Conservation (phyloP, 352 stramenopile species). For the Globisporangium echinulatum region DNA sequence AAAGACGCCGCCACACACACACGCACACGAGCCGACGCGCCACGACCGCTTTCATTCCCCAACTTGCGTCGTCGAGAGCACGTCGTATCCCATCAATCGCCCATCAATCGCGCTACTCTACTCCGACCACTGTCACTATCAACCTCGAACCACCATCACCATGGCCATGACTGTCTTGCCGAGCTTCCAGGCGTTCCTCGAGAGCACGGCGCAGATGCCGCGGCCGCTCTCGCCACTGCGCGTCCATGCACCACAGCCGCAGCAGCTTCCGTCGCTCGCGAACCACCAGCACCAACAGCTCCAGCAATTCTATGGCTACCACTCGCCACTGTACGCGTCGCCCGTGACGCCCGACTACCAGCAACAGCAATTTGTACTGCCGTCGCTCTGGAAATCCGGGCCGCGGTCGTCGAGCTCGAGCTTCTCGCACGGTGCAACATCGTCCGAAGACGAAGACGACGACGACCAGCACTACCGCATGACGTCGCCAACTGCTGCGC, state of each 20-base stretch:
- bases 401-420: constrained; percentile 7
- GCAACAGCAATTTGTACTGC: neutral
- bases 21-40: no score
- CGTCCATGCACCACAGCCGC: constrained; percentile 2
- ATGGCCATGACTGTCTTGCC: constrained; percentile 46
- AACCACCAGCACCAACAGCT: neutral
- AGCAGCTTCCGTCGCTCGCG: neutral
- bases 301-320: neutral
- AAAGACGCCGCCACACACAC: no score
- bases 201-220: constrained; percentile 21
- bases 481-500: constrained; percentile 3
- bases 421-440: constrained; percentile 10
- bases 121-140: neutral
- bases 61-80: no score
- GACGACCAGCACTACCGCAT: constrained; percentile 4
- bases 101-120: neutral
- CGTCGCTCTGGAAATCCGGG: constrained; percentile 7
- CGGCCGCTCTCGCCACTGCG: constrained; percentile 15
- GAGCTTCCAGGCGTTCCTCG: constrained; percentile 53
- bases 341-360: neutral
- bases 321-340: neutral
- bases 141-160: neutral
- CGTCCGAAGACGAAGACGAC: constrained; percentile 26
- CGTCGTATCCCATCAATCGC: no score
- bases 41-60: no score